Evolutionary conservation across 2,329 filamentous ascomycete genomes (phyloP), one percentile per base, ranked within the genome.

Genomic region (Xylariaceae sp.): DNA sequence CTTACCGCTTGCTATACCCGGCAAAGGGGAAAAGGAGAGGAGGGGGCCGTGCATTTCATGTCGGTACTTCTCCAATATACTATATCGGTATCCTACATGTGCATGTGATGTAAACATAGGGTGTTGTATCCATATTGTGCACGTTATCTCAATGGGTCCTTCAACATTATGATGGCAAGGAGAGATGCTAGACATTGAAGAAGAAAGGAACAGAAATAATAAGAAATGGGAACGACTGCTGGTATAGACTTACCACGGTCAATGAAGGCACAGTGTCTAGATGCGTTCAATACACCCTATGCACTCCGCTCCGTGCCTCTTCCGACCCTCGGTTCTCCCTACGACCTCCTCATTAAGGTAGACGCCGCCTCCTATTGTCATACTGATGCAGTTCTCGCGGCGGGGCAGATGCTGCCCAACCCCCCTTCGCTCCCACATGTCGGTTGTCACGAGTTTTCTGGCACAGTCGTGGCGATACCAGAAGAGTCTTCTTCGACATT

Each of bases 341-440:
- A 78, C 57, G 77, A 79, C 54, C 48, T 80, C 20, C 71, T 80
- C 18, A 73, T 80, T 63, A 73, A 72, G 54, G 77, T 80, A 40
- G 72, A 75, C 46, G 77, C 77, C 4, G 76, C 76, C 9, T 78
- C 75, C 1, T 80, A 79, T 61, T 79, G 76, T 65, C 77, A 79
- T 61, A 79, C 76, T 10, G 68, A 70, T 57, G 61, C 62, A 18
- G 68, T 70, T 23, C 62, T 70, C 9, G 62, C 67, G 12, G 54
- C 64, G 10, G 68, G 67, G 42, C 55, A 64, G 43, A 68, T 70
- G 61, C 57, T 55, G 14, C 67, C 66, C n/a, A 54, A 64, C 29
- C 75, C 77, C 0, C 68, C 69, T 1, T 61, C 60, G 3, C 74
- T 79, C 48, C 78, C 78, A 7, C 77, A 77, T 59, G 65, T 79